phyloP scores from a whole-genome alignment of 73 alveolate species.

The Paramecium caudatum region DNA sequence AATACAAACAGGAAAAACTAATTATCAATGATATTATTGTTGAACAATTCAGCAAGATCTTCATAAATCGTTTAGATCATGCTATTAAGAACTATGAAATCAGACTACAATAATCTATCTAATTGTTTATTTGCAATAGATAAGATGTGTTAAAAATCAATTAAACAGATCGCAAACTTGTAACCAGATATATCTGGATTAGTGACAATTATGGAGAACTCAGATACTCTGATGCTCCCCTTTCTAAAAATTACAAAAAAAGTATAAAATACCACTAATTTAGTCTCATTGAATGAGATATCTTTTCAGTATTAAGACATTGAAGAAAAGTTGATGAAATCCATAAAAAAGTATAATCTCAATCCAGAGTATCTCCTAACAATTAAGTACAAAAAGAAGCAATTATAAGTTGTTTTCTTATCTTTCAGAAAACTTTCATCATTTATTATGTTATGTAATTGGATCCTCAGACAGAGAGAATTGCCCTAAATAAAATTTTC shows the following conservation, averaged over 20 bases:
- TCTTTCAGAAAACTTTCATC: not conserved
- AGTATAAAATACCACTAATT: not conserved
- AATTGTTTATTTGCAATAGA: not conserved
- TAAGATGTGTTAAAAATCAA: constrained; percentile 14
- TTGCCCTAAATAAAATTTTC: constrained; percentile 2
- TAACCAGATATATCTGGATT: constrained; percentile 29
- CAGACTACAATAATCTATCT: not conserved
- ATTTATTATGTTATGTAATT: not conserved
- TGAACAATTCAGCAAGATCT: not conserved
- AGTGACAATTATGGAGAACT: not conserved
- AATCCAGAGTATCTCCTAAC: constrained; percentile 5
- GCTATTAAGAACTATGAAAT: constrained; percentile 37
- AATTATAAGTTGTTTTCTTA: not conserved
- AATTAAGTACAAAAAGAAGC: not conserved
- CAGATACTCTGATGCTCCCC: constrained; percentile 50
- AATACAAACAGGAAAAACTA: constrained; percentile 22
- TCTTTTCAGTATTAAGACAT: not conserved
- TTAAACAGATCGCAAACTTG: constrained; percentile 13
- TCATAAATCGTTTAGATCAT: constrained; percentile 17
- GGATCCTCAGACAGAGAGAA: constrained; percentile 28
- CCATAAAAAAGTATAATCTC: constrained; percentile 21
- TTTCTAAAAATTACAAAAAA: constrained; percentile 14
- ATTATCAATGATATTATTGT: constrained; percentile 10
- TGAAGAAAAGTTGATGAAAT: constrained; percentile 23
- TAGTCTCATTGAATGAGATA: constrained; percentile 9